These are phyloP conservation scores for Neonectria hederae DNA, from an alignment of 2,329 filamentous ascomycete species.

Conservation along the genomic window DNA sequence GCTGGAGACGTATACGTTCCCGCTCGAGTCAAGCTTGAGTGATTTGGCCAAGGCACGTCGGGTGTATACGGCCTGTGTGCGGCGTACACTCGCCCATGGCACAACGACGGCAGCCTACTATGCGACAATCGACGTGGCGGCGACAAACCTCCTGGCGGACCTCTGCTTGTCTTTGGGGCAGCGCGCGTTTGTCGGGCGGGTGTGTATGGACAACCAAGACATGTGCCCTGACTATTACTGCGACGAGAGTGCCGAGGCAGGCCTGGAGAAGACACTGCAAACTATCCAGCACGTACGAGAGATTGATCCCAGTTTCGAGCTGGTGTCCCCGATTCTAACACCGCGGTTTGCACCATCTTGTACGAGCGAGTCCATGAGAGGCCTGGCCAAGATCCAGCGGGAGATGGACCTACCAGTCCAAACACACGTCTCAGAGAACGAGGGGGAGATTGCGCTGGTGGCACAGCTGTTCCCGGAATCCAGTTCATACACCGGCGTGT, in stretches of 20 bases:
- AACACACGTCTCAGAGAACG: conserved; percentile 91
- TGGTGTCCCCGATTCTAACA: conserved; percentile 85
- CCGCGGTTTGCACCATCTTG: conserved; percentile 74
- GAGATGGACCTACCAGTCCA: conserved; percentile 76
- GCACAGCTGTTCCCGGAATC: conserved; percentile 71
- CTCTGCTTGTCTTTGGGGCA: conserved; percentile 84
- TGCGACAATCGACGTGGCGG: conserved; percentile 84
- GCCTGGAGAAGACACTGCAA: conserved; percentile 64
- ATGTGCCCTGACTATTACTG: conserved; percentile 81
- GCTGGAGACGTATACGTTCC: conserved; percentile 95
- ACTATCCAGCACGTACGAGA: conserved; percentile 72
- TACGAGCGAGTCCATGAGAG: conserved; percentile 66
- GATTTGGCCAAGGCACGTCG: conserved; percentile 69
- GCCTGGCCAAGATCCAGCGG: conserved; percentile 71
- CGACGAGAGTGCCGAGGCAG: conserved; percentile 71
- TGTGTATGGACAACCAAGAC: conserved; percentile 85
- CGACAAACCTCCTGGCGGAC: conserved; percentile 91
- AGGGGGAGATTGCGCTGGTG: conserved; percentile 77
- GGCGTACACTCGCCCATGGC: conserved; percentile 84
- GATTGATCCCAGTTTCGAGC: conserved; percentile 71
- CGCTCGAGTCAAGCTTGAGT: conserved; percentile 81
- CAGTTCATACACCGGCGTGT: conserved; percentile 77
- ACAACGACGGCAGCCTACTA: conserved; percentile 97
- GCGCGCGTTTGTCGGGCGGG: conserved; percentile 87
- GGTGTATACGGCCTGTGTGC: conserved; percentile 82